A percentile compares a stretch with the other conserved stretches of the same genome.
Conservation (phyloP, 2,329 filamentous ascomycete species). For the Nigrospora oryzae region DNA sequence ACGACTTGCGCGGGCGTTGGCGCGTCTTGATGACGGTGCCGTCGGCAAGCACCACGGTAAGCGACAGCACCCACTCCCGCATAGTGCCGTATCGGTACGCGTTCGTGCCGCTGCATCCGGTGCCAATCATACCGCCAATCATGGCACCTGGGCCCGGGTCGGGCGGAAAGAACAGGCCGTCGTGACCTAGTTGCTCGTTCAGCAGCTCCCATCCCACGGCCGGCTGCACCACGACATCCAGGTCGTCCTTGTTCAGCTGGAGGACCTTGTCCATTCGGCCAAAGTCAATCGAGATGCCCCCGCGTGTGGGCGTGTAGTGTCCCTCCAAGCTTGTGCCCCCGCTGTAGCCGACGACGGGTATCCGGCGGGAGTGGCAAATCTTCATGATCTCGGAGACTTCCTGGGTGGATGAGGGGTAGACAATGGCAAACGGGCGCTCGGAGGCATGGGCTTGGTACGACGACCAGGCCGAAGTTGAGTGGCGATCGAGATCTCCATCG, state of each 20-base stretch:
- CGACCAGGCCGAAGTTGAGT: conserved; percentile 56
- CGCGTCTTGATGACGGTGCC: conserved; percentile 74
- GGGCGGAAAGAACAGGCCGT: conserved; percentile 75
- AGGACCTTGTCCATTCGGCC: conserved; percentile 65
- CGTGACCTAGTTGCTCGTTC: conserved; percentile 59
- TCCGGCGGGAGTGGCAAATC: conserved; percentile 59
- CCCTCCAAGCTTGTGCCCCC: conserved; percentile 74
- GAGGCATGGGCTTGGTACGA: conserved; percentile 41
- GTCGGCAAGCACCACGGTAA: conserved; percentile 77
- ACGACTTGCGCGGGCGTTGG: conserved; percentile 69
- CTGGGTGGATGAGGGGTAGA: conserved; percentile 64
- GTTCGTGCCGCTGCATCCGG: conserved; percentile 64
- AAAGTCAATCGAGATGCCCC: conserved; percentile 72
- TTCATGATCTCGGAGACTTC: conserved; percentile 71
- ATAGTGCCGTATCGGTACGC: conserved; percentile 80
- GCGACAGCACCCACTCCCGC: conserved; percentile 76
- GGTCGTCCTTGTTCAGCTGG: conserved; percentile 56
- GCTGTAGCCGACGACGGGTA: conserved; percentile 68
- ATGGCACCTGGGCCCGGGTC: conserved; percentile 78
- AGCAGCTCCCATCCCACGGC: conserved; percentile 73
- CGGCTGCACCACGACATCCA: conserved; percentile 61
- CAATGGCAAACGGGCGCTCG: conserved; percentile 55
- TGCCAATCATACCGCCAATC: conserved; percentile 75
- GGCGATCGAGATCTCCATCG: conserved; percentile 43
- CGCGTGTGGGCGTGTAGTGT: conserved; percentile 64